phyloP scores from a whole-genome alignment of 2,329 filamentous ascomycete genomes.

The Hypoxylon sp. region DNA sequence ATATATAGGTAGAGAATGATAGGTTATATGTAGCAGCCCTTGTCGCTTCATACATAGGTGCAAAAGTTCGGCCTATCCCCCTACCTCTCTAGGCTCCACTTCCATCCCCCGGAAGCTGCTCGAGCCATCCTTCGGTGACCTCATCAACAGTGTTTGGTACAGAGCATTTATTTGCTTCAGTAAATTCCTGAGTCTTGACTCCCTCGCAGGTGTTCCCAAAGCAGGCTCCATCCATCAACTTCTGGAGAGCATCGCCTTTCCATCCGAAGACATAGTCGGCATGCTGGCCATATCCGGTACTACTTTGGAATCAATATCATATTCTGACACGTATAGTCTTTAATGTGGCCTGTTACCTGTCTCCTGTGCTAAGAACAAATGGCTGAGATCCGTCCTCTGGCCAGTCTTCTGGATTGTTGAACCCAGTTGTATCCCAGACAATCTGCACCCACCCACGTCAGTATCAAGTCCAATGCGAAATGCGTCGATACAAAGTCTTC shows the following conservation, averaged over 20 bases:
- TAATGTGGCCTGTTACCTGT: conserved; percentile 36
- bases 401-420: conserved; percentile 50
- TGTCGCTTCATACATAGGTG: background rate
- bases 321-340: background rate
- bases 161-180: conserved; percentile 42
- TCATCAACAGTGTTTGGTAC: conserved; percentile 49
- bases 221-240: conserved; percentile 48
- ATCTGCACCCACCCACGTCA: conserved; percentile 32
- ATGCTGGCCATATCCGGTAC: conserved; percentile 49
- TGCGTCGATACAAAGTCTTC: background rate
- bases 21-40: too few relatives aligned
- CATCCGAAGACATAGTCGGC: conserved; percentile 51
- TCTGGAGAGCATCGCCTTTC: conserved; percentile 47
- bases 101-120: conserved; percentile 41
- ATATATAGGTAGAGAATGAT: too few relatives aligned
- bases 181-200: conserved; percentile 44
- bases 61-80: background rate
- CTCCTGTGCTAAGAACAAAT: conserved; percentile 48
- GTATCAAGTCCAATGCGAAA: background rate
- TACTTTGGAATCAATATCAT: conserved; percentile 18
- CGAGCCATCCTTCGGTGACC: conserved; percentile 48
- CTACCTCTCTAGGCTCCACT: conserved; percentile 26
- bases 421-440: conserved; percentile 61
- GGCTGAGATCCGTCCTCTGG: conserved; percentile 51
- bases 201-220: conserved; percentile 48